Base-by-base conservation (phyloP, 2,329 filamentous ascomycete genomes). In the Ascochyta fabae region DNA sequence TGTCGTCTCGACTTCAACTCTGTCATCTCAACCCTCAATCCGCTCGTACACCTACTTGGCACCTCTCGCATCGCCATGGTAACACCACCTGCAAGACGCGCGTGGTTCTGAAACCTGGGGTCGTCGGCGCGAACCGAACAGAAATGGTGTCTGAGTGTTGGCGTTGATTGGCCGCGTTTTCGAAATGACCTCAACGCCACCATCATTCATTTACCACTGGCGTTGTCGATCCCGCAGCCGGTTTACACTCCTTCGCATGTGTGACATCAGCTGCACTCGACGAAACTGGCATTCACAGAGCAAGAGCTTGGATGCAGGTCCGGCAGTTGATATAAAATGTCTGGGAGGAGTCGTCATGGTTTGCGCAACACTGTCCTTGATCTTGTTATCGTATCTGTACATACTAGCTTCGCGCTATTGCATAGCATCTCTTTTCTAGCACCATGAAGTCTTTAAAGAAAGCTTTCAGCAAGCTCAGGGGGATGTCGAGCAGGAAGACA, bases 251-350 rank as follows among this genome's bases (percentile, higher is more conserved):
- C 53, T 53, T 57, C 57, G 58, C 62, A 53, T 67, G 58, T 66
- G 66, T 71, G 66, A 70, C 72, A 73, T 73, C 68, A 73, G 69
- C 51, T 59, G 62, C 58, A 58, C 61, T 34, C 24, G 26, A 36
- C 31, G 24, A 31, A 36, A 36, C 31, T 63, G 61, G 47, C 58
- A 65, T 68, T 60, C 59, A 61, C 51, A 48, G 40, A 19, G 38
- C 39, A 44, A 41, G 59, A 58, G 53, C 45, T 47, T 59, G 46
- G 43, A 56, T 41, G 53, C 38, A 33, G 41, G 52, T 53, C 45
- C 38, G 41, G 34, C 26, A 48, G 38, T 54, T 27, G 53, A 60
- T 70, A 64, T 68, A 67, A 61, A 53, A 56, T 48, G 50, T 35
- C 24, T 33, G 38, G 56, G 51, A 26, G 16, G 33, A 51, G 24